Base-by-base conservation (phyloP, 208 protist species). In the Leishmania aethiopica region DNA sequence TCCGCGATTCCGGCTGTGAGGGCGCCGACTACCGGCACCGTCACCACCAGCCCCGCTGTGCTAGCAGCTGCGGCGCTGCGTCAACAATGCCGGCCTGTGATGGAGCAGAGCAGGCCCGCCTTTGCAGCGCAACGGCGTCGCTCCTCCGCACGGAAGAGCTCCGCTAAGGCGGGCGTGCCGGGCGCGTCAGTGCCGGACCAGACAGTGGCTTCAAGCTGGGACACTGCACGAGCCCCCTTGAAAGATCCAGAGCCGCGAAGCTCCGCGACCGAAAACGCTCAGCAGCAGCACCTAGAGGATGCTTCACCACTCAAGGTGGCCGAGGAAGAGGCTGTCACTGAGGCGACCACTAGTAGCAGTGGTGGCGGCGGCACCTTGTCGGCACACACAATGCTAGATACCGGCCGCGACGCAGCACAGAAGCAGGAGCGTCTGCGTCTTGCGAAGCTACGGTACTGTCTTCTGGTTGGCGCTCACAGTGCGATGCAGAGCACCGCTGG, bases 401-500 rank as follows among this genome's bases (percentile, higher is more conserved):
- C 73, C 15, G 49, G 28, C 4, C 47, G 32, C 35, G 73, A 45
- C 73, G 2, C 49, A 8, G 51, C 62, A 55, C 51, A 45, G 45
- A 74, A 37, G 32, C 55, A 62, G 75, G 53, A 78, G 55, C 75
- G 57, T 35, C 55, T 49, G 35, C 75, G 55, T 40, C 53, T 77
- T 15, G 53, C 73, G 19, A 57, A 49, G 57, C 75, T 78, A 7
- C 75, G 59, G 3, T 40, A 66, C 22, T 40, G 78, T n/a, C 45
- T 86, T 17, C 83, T 86, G 11, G 75, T 83, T 42, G 78, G 83
- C 15, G 75, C 78, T 3, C 55, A 86, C 67, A 75, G 73, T 32
- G 83, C 83, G 0, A n/a, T 86, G 53, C 78, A 86, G 17, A 70
- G 74, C 66, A 66, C 57, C 5, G 45, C 49, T 0, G 78, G 59